These are phyloP conservation scores for Aschersonia sp. DNA, from an alignment of 2,329 filamentous ascomycete genomes.

Conservation along the genomic window DNA sequence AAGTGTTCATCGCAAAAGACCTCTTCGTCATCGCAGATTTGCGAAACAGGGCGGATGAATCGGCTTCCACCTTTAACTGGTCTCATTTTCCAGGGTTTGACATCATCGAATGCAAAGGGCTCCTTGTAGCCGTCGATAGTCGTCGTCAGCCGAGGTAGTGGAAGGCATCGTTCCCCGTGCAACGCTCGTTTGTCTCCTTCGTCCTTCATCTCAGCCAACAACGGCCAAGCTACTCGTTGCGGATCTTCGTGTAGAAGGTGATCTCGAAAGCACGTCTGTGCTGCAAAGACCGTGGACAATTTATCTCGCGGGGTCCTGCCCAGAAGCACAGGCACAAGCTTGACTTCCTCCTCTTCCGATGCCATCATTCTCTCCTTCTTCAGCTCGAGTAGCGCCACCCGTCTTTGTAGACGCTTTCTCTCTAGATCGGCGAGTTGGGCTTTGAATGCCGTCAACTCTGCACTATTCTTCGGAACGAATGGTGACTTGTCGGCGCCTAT, in stretches of 20 bases:
- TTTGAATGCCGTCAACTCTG: slow-evolving; percentile 18
- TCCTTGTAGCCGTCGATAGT: not conserved
- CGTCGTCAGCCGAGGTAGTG: slow-evolving; percentile 15
- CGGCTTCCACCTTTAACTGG: too few species aligned
- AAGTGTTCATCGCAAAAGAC: not conserved
- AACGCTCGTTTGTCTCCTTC: slow-evolving; percentile 15
- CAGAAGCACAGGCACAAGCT: slow-evolving; percentile 10
- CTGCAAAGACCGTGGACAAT: slow-evolving; percentile 18
- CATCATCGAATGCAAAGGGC: too few species aligned
- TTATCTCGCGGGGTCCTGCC: slow-evolving; percentile 14
- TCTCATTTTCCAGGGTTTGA: too few species aligned
- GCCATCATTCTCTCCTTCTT: slow-evolving; percentile 7
- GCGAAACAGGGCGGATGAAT: too few species aligned
- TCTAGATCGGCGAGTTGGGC: slow-evolving; percentile 13
- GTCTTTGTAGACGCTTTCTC: slow-evolving; percentile 10
- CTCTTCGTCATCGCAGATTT: too few species aligned
- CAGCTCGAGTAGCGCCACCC: slow-evolving; percentile 11
- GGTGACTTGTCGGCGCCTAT: slow-evolving; percentile 22
- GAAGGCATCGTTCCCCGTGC: slow-evolving; percentile 14
- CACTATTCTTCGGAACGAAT: slow-evolving; percentile 19
- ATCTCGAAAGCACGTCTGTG: slow-evolving; percentile 18
- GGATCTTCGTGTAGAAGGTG: slow-evolving; percentile 5
- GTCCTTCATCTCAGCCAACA: slow-evolving; percentile 20
- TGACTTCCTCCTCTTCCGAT: not conserved
- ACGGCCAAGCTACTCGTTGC: slow-evolving; percentile 16